These are phyloP conservation scores for Amoebophrya sp. DNA, from an alignment of 169 alveolate species.

Conservation along the genomic window DNA sequence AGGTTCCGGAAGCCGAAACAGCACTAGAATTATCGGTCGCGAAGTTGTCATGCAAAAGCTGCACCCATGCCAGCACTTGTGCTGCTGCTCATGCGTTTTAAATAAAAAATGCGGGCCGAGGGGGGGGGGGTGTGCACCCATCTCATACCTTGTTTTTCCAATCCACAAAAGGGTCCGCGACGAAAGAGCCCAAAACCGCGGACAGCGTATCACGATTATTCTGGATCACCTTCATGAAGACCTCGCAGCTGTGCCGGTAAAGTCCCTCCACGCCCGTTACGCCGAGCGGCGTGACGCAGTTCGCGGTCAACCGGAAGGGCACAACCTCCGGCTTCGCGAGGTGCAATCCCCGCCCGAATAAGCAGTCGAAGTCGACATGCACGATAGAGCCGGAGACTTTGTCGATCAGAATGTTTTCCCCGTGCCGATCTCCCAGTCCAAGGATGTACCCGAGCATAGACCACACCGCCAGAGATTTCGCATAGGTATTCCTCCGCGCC, in stretches of 20 bases:
- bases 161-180: slow-evolving; percentile 7
- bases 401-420: slow-evolving; percentile 89
- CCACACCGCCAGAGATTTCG: slow-evolving; percentile 88
- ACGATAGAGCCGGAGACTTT: slow-evolving; percentile 78
- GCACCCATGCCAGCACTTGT: too few relatives aligned
- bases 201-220: neutral
- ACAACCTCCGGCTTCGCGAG: slow-evolving; percentile 59
- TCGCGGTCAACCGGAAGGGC: slow-evolving; percentile 94
- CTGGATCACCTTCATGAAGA: neutral
- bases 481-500: slow-evolving; percentile 73
- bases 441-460: slow-evolving; percentile 91
- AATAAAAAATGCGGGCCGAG: too few relatives aligned
- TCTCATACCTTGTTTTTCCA: neutral
- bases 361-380: slow-evolving; percentile 97
- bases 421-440: slow-evolving; percentile 97
- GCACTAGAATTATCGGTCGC: too few relatives aligned
- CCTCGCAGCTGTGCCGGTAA: slow-evolving; percentile 44
- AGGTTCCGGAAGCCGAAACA: too few relatives aligned
- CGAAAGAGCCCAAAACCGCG: neutral
- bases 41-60: too few relatives aligned
- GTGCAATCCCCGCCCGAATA: slow-evolving; percentile 55
- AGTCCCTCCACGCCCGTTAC: slow-evolving; percentile 44
- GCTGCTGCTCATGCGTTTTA: too few relatives aligned
- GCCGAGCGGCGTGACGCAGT: slow-evolving; percentile 89
- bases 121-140: too few relatives aligned